These are phyloP conservation scores for Cardiosporidium cionae DNA, from an alignment of 169 alveolate species.

Conservation along the genomic window DNA sequence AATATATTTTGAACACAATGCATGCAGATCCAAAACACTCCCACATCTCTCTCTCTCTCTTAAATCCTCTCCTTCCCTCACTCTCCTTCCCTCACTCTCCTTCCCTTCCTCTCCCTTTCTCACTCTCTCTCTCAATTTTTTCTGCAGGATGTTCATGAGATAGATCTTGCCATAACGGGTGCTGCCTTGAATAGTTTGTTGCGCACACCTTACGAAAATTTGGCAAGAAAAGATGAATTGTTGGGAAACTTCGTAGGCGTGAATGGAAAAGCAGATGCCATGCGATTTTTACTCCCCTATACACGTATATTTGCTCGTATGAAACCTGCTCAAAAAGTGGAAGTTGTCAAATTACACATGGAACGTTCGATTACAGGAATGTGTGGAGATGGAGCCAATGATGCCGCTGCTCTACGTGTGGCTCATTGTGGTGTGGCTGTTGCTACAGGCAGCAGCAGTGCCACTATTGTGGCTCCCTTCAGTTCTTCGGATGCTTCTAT, in stretches of 20 bases:
- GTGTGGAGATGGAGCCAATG: constrained; percentile 47
- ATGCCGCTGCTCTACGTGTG: constrained; percentile 35
- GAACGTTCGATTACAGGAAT: constrained; percentile 43
- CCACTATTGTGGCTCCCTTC: neutral
- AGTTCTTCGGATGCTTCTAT: neutral
- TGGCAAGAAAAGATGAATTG: neutral
- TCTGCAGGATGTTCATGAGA: too few relatives aligned
- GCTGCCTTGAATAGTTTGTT: neutral
- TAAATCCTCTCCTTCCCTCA: too few relatives aligned
- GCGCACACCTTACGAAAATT: neutral
- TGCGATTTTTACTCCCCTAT: constrained; percentile 1
- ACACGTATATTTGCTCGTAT: constrained; percentile 22
- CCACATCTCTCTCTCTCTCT: too few relatives aligned
- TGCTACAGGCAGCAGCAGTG: constrained; percentile 1
- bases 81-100: too few relatives aligned
- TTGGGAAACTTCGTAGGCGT: neutral
- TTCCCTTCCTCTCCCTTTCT: too few relatives aligned
- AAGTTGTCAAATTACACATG: neutral
- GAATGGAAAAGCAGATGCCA: neutral
- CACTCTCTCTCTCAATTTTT: too few relatives aligned
- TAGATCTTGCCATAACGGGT: constrained; percentile 15
- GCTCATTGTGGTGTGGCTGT: constrained; percentile 40
- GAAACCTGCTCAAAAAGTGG: constrained; percentile 14
- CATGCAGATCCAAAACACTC: too few relatives aligned
- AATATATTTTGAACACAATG: too few relatives aligned